Evolutionary conservation across 2,329 filamentous ascomycete species (phyloP), one percentile per base, ranked within the genome.

Genomic region (Paramyrothecium roridum): DNA sequence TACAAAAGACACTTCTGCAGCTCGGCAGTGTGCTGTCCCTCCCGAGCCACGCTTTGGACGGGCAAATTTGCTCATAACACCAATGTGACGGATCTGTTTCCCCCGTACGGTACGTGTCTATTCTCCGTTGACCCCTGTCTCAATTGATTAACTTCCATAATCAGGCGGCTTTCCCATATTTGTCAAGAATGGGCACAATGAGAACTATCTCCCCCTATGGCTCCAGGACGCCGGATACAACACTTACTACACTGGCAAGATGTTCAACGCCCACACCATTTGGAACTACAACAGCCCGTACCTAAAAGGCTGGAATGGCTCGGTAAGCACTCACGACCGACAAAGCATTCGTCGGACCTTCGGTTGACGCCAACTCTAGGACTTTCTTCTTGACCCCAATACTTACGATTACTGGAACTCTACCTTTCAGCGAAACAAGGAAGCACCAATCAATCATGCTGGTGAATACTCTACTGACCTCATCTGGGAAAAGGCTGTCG

Each of bases 161-260:
- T 30, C 21, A 76, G 70, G 71, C 26, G 72, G 71, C 3, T 91
- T 86, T 61, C 82, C 83, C 2, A 13, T 43, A 17, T 43, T 43
- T 13, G 37, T 43, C 7, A 43, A 43, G 37, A 43, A 43, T 43
- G 37, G 37, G 13, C 37, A 43, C 37, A 43, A 43, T 19, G 37
- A 43, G 16, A 43, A 43, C 16, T 43, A 43, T 43, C 37, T 91
- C 0, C 88, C 87, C 0, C 67, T 90, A 0, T 91, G 88, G 87
- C 70, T 91, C n/a, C 85, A 89, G 60, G 68, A 80, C 3, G 82
- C 81, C 0, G 87, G 86, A 0, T 90, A 90, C 65, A 82, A 83
- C 59, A 90, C 87, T 0, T 90, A 88, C 63, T 91, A 90, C 62
- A 83, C 82, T 0, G 88, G 86, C n/a, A 91, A 91, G 65, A 74